Percentiles rank a stretch among this genome's conserved stretches.
Conservation (phyloP, 176 grass and related monocot species). For the Dendrocalamus sinicus region DNA sequence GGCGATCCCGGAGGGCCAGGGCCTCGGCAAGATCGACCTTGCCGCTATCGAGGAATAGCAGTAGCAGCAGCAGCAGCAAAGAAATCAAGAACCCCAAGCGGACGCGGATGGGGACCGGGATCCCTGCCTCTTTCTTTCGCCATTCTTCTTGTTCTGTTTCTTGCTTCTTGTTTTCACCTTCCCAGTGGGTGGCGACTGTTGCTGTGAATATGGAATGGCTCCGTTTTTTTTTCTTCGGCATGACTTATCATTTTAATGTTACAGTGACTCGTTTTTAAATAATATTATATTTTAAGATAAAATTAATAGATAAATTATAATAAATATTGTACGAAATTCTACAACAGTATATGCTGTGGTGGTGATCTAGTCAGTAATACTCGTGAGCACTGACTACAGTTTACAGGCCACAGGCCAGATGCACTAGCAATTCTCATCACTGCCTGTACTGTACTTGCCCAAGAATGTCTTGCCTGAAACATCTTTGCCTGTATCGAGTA, state of each 20-base stretch:
- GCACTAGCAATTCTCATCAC: not conserved
- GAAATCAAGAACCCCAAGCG: not conserved
- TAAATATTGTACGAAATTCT: too few relatives aligned
- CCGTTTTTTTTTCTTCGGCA: too few relatives aligned
- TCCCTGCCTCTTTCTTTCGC: not conserved
- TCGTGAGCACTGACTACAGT: not conserved
- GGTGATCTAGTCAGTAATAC: not conserved
- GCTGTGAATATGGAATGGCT: conserved; percentile 38
- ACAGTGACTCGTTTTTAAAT: too few relatives aligned
- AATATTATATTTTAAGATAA: too few relatives aligned
- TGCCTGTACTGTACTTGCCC: not conserved
- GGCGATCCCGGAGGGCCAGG: conserved; percentile 54
- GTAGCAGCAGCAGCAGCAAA: not conserved
- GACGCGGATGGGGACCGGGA: conserved; percentile 1
- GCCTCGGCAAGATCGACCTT: conserved; percentile 36
- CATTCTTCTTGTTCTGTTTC: not conserved
- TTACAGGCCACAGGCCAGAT: not conserved
- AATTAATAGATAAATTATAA: too few relatives aligned
- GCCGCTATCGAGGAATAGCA: conserved; percentile 45
- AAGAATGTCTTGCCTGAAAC: not conserved
- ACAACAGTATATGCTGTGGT: not conserved
- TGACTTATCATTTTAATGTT: too few relatives aligned
- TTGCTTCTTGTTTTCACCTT: not conserved
- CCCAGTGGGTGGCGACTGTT: not conserved
- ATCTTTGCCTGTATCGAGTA: not conserved